A percentile compares a stretch with the other conserved stretches of the same genome.
Evolutionary conservation across 1,139 yeast species (phyloP).

Genomic region (Suzukiozyma palmioleophila): DNA sequence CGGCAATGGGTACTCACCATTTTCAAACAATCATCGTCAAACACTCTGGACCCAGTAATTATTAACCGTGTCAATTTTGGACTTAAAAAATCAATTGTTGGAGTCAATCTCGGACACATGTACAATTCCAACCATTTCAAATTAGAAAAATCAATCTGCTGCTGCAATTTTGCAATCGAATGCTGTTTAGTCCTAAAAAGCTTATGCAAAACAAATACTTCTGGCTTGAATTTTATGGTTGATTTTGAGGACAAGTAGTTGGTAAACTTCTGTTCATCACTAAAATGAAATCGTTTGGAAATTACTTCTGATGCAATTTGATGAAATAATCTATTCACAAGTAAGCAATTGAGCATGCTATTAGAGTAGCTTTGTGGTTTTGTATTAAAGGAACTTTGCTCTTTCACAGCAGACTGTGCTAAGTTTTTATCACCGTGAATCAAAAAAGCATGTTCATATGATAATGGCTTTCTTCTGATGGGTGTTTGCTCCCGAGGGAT

Average conservation of each 20-base stretch:
- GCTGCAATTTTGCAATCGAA: slow-evolving; percentile 19
- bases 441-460: slow-evolving; percentile 20
- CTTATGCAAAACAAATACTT: slow-evolving; percentile 32
- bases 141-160: slow-evolving; percentile 37
- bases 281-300: slow-evolving; percentile 52
- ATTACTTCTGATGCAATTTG: slow-evolving; percentile 52
- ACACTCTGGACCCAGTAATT: slow-evolving; percentile 68
- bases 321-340: slow-evolving; percentile 67
- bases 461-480: slow-evolving; percentile 57
- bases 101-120: slow-evolving; percentile 72
- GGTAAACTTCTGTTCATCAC: slow-evolving; percentile 42
- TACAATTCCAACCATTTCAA: slow-evolving; percentile 73
- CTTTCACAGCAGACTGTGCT: slow-evolving; percentile 51
- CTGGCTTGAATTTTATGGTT: slow-evolving; percentile 20
- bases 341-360: slow-evolving; percentile 53
- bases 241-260: slow-evolving; percentile 28
- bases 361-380: slow-evolving; percentile 6
- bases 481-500: slow-evolving; percentile 61
- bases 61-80: slow-evolving; percentile 51
- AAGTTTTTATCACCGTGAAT: slow-evolving; percentile 46
- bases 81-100: slow-evolving; percentile 45
- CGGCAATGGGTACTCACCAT: slow-evolving; percentile 54
- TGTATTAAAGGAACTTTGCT: slow-evolving; percentile 9
- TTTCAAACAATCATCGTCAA: slow-evolving; percentile 58
- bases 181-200: slow-evolving; percentile 29